These are phyloP conservation scores for Yarrowia porcina DNA, from an alignment of 805 yeast species.

Conservation along the genomic window DNA sequence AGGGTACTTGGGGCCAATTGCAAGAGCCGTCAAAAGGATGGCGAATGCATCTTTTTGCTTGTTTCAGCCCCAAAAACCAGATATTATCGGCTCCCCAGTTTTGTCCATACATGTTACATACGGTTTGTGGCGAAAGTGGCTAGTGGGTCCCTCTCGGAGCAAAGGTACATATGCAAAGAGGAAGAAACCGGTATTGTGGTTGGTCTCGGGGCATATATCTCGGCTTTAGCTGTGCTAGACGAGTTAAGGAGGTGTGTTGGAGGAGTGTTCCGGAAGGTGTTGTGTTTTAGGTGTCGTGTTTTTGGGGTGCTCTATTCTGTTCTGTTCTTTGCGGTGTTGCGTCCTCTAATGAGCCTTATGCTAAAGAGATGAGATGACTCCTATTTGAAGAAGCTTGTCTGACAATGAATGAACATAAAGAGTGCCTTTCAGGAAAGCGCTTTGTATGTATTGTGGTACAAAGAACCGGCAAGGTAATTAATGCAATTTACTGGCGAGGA, in stretches of 20 bases:
- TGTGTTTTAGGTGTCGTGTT: no score
- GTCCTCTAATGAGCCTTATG: not conserved
- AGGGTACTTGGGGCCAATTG: not conserved
- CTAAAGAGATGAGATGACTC: not conserved
- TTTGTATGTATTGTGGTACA: no score
- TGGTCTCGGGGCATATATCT: not conserved
- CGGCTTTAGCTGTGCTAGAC: no score
- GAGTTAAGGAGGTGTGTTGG: no score
- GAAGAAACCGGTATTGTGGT: not conserved
- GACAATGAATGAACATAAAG: no score
- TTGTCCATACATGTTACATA: not conserved
- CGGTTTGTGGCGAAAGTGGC: conserved; percentile 4
- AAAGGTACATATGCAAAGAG: not conserved
- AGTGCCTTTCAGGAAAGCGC: no score
- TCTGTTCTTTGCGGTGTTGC: no score
- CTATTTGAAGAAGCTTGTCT: not conserved
- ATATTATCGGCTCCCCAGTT: not conserved
- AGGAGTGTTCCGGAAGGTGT: no score
- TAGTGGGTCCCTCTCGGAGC: conserved; percentile 15
- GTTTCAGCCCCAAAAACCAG: not conserved
- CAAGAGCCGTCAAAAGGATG: not conserved
- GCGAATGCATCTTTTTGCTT: no score
- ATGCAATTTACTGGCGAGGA: no score
- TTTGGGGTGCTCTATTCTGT: no score
- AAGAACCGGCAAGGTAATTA: no score